These are phyloP conservation scores for Ogataea neopini DNA, from an alignment of 805 yeast species.

Conservation along the genomic window DNA sequence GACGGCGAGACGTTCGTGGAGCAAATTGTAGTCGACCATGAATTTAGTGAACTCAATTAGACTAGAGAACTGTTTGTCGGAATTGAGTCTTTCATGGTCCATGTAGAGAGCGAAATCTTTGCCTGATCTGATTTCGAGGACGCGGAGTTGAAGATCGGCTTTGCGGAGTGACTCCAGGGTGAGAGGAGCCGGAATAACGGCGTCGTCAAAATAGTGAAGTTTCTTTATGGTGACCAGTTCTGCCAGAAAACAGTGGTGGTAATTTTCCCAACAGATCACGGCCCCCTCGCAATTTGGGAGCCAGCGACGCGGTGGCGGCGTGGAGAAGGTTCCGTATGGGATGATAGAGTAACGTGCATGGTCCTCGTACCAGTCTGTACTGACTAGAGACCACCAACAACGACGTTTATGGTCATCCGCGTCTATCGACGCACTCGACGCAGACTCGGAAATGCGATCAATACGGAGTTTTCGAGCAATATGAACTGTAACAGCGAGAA, in stretches of 20 bases:
- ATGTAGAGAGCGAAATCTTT: slow-evolving; percentile 24
- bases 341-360: slow-evolving; percentile 28
- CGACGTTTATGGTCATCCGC: slow-evolving; percentile 15
- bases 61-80: slow-evolving; percentile 14
- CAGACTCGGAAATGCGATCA: slow-evolving; percentile 8
- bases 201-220: slow-evolving; percentile 29
- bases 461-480: slow-evolving; percentile 30
- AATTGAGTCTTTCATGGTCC: slow-evolving; percentile 19
- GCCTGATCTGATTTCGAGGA: slow-evolving; percentile 23
- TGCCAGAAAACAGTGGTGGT: slow-evolving; percentile 25
- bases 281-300: slow-evolving; percentile 13
- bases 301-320: slow-evolving; percentile 30
- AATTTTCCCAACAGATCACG: slow-evolving; percentile 22
- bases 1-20: slow-evolving; percentile 31
- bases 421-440: slow-evolving; percentile 6
- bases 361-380: slow-evolving; percentile 37
- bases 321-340: slow-evolving; percentile 22
- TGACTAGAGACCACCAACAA: slow-evolving; percentile 35
- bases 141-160: slow-evolving; percentile 31
- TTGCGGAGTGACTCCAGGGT: slow-evolving; percentile 20
- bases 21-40: slow-evolving; percentile 18
- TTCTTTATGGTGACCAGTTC: slow-evolving; percentile 30
- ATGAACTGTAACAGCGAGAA: slow-evolving; percentile 24
- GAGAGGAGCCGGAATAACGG: slow-evolving; percentile 12
- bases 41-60: slow-evolving; percentile 22